Base-by-base conservation (phyloP, 2,329 filamentous ascomycete genomes). In the Passalora sequoiae region DNA sequence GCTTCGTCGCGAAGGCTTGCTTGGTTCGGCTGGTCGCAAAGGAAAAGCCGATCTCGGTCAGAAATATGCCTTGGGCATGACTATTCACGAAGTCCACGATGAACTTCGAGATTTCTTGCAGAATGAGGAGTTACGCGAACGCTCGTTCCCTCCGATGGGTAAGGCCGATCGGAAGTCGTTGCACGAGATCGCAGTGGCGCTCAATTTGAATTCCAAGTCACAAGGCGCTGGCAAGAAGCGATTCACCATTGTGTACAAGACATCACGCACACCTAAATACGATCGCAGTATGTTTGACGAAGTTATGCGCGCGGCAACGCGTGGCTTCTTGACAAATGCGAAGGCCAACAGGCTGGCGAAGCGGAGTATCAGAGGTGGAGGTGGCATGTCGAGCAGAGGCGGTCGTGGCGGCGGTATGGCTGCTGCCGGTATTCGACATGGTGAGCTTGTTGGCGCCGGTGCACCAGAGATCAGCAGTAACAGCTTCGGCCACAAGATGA, bases 201-300 rank as follows among this genome's bases (percentile, higher is more conserved):
- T 96, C 61, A 81, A 80, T 12, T 69, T 97, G 47, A 91, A 84
- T 51, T 95, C 89, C 3, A 87, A 89, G 60, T 96, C 89, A 0
- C 76, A 78, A 15, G 91, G 91, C 2, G 76, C 76, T 38, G 88
- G 83, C 6, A 75, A 77, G 16, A 76, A 79, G 38, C 81, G 92
- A 20, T 87, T 86, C 53, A 85, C 89, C 0, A 75, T 86, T 1
- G 73, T 97, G 2, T 82, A 83, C 51, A 88, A 89, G 57, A 91
- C 85, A 0, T 70, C 71, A 2, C 72, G 74, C 16, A 95, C 89
- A 0, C 62, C 74, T 0, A 66, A 67, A 2, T 87, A 81, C 54
- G 72, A 46, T 9, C 75, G 81, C 28, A 68, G 71, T 15, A 72
- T 72, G 0, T 74, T 78, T 37, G 64, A 68, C 36, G 65, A 68